Conservation (phyloP, 2,329 filamentous ascomycete species). For the Exophiala xenobiotica region DNA sequence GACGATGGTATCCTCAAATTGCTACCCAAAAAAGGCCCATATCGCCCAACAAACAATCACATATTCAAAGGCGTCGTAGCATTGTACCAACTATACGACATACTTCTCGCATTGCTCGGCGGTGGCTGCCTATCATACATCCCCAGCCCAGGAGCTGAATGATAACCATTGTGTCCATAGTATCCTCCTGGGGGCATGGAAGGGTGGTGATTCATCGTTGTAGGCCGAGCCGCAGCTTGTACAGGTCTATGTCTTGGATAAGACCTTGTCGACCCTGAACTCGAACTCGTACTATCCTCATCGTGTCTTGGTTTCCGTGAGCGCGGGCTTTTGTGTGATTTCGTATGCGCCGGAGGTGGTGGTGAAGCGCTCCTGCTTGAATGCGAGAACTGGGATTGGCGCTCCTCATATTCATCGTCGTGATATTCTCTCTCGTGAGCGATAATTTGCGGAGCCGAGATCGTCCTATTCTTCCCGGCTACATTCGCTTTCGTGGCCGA, state of each 20-base stretch:
- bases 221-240: slow-evolving; percentile 7
- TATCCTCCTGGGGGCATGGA: not conserved
- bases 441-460: slow-evolving; percentile 12
- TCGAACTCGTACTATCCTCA: not conserved
- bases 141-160: not conserved
- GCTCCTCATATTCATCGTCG: not conserved
- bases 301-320: not conserved
- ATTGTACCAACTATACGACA: slow-evolving; percentile 28
- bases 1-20: not conserved
- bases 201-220: not conserved
- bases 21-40: not conserved
- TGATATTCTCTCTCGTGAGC: not conserved
- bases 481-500: slow-evolving; percentile 2
- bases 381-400: no score
- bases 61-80: slow-evolving; percentile 25
- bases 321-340: not conserved
- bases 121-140: slow-evolving; percentile 1
- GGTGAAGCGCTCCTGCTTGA: no score
- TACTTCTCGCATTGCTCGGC: slow-evolving; percentile 10
- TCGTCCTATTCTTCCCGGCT: slow-evolving; percentile 11
- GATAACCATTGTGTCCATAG: slow-evolving; percentile 1
- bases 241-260: slow-evolving; percentile 7
- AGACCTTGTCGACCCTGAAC: slow-evolving; percentile 4
- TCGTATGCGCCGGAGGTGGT: not conserved
- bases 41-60: not conserved